phyloP scores from a whole-genome alignment of 2,329 filamentous ascomycete species.

The Diaporthe sp. region DNA sequence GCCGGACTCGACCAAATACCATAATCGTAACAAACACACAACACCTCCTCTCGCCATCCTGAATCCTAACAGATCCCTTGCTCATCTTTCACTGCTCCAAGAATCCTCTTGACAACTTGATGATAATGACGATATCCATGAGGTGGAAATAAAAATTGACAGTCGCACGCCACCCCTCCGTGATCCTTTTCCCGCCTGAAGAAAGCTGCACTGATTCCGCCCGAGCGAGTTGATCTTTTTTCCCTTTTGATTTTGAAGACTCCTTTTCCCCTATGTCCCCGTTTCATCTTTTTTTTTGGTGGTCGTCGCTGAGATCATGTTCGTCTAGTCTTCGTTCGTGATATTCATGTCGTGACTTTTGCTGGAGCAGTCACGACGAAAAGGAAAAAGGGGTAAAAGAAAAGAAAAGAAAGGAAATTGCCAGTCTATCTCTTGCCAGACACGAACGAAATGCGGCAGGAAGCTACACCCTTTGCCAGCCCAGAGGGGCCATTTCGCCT shows the following conservation, averaged over 20 bases:
- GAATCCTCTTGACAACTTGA: conserved; percentile 4
- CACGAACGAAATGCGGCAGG: too few relatives aligned
- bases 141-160: background rate
- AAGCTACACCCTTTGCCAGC: background rate
- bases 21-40: background rate
- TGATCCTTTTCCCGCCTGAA: conserved; percentile 6
- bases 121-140: background rate
- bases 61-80: conserved; percentile 14
- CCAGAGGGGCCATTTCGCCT: background rate
- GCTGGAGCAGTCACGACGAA: conserved; percentile 1
- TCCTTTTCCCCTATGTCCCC: conserved; percentile 15
- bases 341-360: conserved; percentile 20
- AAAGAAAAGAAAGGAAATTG: background rate
- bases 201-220: conserved; percentile 24
- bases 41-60: background rate
- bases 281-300: conserved; percentile 4
- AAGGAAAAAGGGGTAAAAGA: background rate
- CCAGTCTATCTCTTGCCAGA: conserved; percentile 8
- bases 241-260: conserved; percentile 26
- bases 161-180: conserved; percentile 1
- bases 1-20: background rate
- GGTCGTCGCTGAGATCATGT: conserved; percentile 27
- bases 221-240: conserved; percentile 33
- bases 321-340: conserved; percentile 32
- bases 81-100: background rate